These are phyloP conservation scores for Lactarius evosmus DNA, from an alignment of 768 basidiomycete genomes.

Conservation along the genomic window DNA sequence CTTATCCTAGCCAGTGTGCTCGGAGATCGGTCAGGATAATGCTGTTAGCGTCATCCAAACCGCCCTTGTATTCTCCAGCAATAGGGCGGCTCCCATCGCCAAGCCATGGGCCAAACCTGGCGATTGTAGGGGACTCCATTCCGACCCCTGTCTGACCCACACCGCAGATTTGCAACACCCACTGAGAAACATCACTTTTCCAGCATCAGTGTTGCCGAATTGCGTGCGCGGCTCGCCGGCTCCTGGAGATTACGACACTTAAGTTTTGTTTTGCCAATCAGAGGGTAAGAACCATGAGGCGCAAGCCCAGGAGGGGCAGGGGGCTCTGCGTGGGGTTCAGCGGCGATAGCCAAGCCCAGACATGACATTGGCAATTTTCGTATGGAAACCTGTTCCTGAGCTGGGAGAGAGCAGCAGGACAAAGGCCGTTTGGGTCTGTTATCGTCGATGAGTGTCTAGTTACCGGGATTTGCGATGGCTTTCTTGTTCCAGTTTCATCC, in stretches of 20 bases:
- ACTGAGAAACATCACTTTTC: constrained; percentile 39
- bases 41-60: constrained; percentile 66
- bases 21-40: constrained; percentile 45
- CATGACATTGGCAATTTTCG: constrained; percentile 36
- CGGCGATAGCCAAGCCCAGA: constrained; percentile 38
- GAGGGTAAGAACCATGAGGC: constrained; percentile 46
- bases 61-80: constrained; percentile 67
- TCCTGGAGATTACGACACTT: constrained; percentile 41
- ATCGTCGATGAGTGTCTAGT: constrained; percentile 44
- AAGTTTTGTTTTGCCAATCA: constrained; percentile 40
- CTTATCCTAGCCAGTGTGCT: constrained; percentile 15
- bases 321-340: constrained; percentile 40
- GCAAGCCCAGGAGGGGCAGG: constrained; percentile 45
- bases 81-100: constrained; percentile 59
- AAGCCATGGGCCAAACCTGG: constrained; percentile 68
- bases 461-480: constrained; percentile 4
- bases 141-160: constrained; percentile 1
- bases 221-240: too few relatives aligned
- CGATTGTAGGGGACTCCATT: constrained; percentile 46
- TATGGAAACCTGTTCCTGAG: constrained; percentile 49
- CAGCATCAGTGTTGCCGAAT: constrained; percentile 42
- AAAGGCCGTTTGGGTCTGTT: constrained; percentile 44
- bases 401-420: constrained; percentile 45
- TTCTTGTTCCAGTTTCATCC: neutral
- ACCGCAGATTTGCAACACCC: constrained; percentile 43